Percentiles rank a stretch among this genome's conserved stretches.
Evolutionary conservation across 768 basidiomycete species (phyloP).

Genomic region (Candolleomyces efflorescens): DNA sequence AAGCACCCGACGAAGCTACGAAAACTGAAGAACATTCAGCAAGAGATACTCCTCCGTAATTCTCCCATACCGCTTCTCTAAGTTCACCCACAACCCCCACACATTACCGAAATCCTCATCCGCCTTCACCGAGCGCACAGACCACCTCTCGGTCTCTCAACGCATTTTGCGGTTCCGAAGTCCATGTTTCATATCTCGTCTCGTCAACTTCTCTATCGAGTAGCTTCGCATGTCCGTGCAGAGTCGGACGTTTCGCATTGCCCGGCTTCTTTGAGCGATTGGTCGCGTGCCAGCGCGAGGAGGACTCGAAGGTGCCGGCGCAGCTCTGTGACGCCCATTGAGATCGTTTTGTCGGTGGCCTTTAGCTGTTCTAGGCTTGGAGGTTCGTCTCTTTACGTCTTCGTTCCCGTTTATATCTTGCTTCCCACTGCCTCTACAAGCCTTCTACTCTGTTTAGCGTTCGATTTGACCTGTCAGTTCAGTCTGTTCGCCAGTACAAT

Average conservation of each 20-base stretch:
- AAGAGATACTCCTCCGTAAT: too few relatives aligned
- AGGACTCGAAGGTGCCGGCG: conserved; percentile 82
- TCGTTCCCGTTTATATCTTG: too few relatives aligned
- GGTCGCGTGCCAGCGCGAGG: conserved; percentile 82
- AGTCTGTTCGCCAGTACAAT: too few relatives aligned
- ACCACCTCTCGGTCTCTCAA: conserved; percentile 92
- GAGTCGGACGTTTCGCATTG: conserved; percentile 84
- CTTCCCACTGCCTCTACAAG: too few relatives aligned
- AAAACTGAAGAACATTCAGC: too few relatives aligned
- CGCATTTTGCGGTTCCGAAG: conserved; percentile 84
- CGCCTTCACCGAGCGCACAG: conserved; percentile 64
- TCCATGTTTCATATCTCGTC: conserved; percentile 84
- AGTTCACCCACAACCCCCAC: conserved; percentile 98
- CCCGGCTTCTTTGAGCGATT: conserved; percentile 97
- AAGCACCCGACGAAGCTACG: too few relatives aligned
- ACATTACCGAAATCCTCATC: conserved; percentile 78
- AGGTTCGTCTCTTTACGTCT: too few relatives aligned
- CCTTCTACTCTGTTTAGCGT: conserved; percentile 88
- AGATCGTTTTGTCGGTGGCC: conserved; percentile 85
- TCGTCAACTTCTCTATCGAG: conserved; percentile 88
- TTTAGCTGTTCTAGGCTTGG: conserved; percentile 62
- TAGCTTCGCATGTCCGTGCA: conserved; percentile 86
- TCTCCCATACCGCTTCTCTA: conserved; percentile 92
- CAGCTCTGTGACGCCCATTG: conserved; percentile 74
- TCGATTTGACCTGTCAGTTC: background rate